Evolutionary conservation across 1,139 yeast species (phyloP).

Genomic region (Meyerozyma sp.): DNA sequence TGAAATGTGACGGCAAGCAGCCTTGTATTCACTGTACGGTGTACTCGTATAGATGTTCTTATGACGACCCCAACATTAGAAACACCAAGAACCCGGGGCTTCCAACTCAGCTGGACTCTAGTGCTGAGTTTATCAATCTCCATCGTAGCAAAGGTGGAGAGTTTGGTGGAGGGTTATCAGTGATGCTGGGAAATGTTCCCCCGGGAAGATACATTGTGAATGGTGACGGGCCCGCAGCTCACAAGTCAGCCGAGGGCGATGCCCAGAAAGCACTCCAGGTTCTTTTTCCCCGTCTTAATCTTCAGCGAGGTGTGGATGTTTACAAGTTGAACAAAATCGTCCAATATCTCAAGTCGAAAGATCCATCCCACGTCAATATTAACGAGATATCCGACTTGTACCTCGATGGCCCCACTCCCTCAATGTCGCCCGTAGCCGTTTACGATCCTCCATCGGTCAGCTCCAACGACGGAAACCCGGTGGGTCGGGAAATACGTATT

Average conservation of each 20-base stretch:
- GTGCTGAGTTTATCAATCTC: background rate
- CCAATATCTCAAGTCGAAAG: background rate
- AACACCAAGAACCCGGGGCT: conserved; percentile 36
- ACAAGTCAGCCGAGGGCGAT: conserved; percentile 4
- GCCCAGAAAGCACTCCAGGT: conserved; percentile 12
- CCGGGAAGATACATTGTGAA: background rate
- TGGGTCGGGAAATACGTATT: conserved; percentile 49
- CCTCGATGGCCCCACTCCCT: conserved; percentile 16
- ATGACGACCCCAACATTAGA: conserved; percentile 70
- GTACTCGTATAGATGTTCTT: conserved; percentile 67
- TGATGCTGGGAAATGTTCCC: background rate
- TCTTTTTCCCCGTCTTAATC: background rate
- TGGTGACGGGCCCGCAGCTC: background rate
- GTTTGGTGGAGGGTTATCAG: background rate
- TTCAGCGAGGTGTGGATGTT: background rate
- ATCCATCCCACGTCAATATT: conserved; percentile 8
- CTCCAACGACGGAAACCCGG: conserved; percentile 16
- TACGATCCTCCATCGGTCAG: conserved; percentile 12
- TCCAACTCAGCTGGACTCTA: conserved; percentile 17
- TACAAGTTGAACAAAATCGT: background rate
- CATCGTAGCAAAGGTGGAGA: background rate
- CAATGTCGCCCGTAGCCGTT: conserved; percentile 9
- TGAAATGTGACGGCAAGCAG: conserved; percentile 81
- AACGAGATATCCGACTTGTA: conserved; percentile 16
- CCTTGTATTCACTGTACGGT: conserved; percentile 91